Evolutionary conservation across 2,329 filamentous ascomycete genomes (phyloP).

Genomic region (Plenodomus biglobosus): DNA sequence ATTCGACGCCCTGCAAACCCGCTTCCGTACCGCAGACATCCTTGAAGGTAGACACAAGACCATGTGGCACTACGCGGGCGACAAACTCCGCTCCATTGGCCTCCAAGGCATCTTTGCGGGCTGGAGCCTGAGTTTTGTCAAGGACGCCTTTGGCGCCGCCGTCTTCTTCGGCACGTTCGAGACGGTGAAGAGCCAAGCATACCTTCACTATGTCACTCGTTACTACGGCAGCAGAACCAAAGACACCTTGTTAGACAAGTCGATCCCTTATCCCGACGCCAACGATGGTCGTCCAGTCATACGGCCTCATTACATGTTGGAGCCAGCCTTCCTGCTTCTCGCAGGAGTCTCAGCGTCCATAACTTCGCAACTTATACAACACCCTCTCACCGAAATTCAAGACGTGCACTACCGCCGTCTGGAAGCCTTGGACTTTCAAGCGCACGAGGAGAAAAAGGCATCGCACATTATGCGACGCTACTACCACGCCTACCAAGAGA

Average conservation of each 20-base stretch:
- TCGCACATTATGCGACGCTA: slow-evolving; percentile 59
- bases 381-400: slow-evolving; percentile 71
- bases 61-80: slow-evolving; percentile 72
- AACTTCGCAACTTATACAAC: slow-evolving; percentile 68
- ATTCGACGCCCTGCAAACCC: slow-evolving; percentile 72
- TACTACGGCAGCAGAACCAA: slow-evolving; percentile 58
- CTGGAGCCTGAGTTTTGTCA: slow-evolving; percentile 67
- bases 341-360: slow-evolving; percentile 71
- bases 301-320: slow-evolving; percentile 72
- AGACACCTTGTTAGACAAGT: slow-evolving; percentile 30
- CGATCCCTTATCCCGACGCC: slow-evolving; percentile 23
- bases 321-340: slow-evolving; percentile 69
- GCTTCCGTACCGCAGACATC: slow-evolving; percentile 66
- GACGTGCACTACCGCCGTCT: slow-evolving; percentile 72
- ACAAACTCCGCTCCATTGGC: slow-evolving; percentile 71
- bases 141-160: slow-evolving; percentile 69
- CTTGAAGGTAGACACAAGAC: slow-evolving; percentile 62
- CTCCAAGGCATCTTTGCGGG: slow-evolving; percentile 72
- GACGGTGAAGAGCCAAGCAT: slow-evolving; percentile 71
- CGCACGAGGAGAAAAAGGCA: slow-evolving; percentile 42
- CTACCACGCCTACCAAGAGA: slow-evolving; percentile 70
- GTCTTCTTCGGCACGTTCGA: slow-evolving; percentile 77
- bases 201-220: slow-evolving; percentile 70
- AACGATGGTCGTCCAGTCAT: slow-evolving; percentile 55
- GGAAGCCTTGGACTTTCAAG: slow-evolving; percentile 67